A percentile compares a stretch with the other conserved stretches of the same genome.
phyloP scores from a whole-genome alignment of 495 filamentous ascomycete species.

The Penicillium alfredii region DNA sequence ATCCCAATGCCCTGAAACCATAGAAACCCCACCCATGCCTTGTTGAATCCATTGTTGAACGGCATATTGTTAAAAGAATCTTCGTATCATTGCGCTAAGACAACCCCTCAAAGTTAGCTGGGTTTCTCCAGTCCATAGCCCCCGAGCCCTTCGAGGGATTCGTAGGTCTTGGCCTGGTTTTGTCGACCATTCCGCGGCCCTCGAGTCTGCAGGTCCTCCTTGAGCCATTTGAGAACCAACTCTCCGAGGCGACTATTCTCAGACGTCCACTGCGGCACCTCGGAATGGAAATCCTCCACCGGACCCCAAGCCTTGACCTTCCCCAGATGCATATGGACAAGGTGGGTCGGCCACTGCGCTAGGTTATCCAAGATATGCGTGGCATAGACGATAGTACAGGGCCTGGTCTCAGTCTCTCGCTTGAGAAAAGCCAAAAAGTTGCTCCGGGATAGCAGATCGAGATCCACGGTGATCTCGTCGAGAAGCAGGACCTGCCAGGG shows the following conservation, averaged over 20 bases:
- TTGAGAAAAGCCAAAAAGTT: conserved; percentile 87
- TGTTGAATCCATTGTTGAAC: conserved; percentile 35
- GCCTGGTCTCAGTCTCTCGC: conserved; percentile 71
- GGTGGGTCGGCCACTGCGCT: conserved; percentile 86
- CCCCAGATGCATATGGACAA: conserved; percentile 91
- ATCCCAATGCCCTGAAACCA: too few species aligned
- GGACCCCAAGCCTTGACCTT: conserved; percentile 77
- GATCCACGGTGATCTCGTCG: conserved; percentile 95
- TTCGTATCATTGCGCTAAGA: conserved; percentile 4
- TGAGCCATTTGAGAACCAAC: conserved; percentile 81
- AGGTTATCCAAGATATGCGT: conserved; percentile 96
- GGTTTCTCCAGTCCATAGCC: conserved; percentile 76
- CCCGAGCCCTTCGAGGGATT: conserved; percentile 57
- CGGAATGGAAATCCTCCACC: conserved; percentile 49
- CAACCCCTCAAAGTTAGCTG: conserved; percentile 16
- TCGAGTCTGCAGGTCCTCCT: conserved; percentile 71
- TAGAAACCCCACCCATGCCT: conserved; percentile 21
- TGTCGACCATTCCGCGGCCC: conserved; percentile 63
- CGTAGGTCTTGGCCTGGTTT: conserved; percentile 67
- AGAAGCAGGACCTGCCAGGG: conserved; percentile 88
- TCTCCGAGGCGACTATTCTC: conserved; percentile 74
- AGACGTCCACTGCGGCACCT: conserved; percentile 36
- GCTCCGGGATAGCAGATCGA: conserved; percentile 76
- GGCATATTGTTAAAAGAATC: conserved; percentile 14
- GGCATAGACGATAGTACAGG: conserved; percentile 92